Conservation (phyloP, 2,329 filamentous ascomycete species). For the Fusarium musae region DNA sequence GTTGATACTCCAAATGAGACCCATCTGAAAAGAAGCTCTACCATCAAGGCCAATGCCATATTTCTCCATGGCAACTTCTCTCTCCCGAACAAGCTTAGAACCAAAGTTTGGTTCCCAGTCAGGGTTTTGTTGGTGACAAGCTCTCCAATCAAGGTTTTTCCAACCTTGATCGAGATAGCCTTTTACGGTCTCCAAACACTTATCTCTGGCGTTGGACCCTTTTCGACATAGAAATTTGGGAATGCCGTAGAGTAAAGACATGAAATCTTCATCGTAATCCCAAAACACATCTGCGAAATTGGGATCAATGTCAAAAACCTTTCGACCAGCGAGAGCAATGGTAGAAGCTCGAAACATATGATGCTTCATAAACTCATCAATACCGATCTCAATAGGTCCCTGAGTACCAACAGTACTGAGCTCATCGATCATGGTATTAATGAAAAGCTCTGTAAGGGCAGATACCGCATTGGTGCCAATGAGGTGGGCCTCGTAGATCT, state of each 20-base stretch:
- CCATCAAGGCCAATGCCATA: constrained; percentile 38
- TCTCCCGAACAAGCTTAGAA: constrained; percentile 39
- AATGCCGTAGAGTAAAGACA: constrained; percentile 37
- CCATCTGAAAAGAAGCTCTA: constrained; percentile 39
- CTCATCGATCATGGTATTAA: constrained; percentile 26
- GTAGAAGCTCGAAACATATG: constrained; percentile 41
- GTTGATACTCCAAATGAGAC: constrained; percentile 42
- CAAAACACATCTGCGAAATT: constrained; percentile 36
- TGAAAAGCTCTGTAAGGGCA: constrained; percentile 28
- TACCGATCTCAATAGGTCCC: constrained; percentile 16
- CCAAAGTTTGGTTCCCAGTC: constrained; percentile 40
- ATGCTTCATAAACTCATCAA: constrained; percentile 38
- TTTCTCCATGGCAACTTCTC: constrained; percentile 38
- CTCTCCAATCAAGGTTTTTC: constrained; percentile 25
- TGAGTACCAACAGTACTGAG: constrained; percentile 1
- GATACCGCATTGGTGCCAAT: constrained; percentile 33
- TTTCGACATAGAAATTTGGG: constrained; percentile 36
- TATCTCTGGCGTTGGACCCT: constrained; percentile 36
- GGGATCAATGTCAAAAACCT: constrained; percentile 23
- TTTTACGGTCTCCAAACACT: constrained; percentile 29
- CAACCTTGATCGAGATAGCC: constrained; percentile 27
- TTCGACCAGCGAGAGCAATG: constrained; percentile 32
- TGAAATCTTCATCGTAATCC: constrained; percentile 40
- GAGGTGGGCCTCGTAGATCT: constrained; percentile 34
- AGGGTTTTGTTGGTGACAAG: constrained; percentile 4